Percentiles rank a stretch among this genome's conserved stretches.
Conservation (phyloP, 1,139 yeast species). For the Blastobotrys illinoisensis region DNA sequence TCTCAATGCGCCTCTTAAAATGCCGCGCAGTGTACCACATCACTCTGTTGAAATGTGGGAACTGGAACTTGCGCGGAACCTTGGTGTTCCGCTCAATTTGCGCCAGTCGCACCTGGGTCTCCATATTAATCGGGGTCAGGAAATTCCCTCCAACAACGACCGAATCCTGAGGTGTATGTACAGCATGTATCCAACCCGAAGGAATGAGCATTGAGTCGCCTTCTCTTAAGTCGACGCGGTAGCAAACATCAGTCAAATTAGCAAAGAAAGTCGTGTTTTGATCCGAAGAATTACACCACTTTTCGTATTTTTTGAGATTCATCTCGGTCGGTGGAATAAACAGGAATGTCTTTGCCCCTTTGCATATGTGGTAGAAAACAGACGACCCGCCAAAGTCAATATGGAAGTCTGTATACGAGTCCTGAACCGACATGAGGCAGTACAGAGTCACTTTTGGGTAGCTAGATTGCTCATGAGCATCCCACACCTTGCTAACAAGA, state of each 20-base stretch:
- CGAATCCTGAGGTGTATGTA: constrained; percentile 75
- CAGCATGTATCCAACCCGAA: constrained; percentile 93
- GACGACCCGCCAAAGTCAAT: constrained; percentile 91
- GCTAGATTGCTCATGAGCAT: constrained; percentile 26
- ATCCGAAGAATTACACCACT: constrained; percentile 66
- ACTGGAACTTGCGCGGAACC: constrained; percentile 71
- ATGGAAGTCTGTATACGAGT: constrained; percentile 85
- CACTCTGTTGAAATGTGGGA: constrained; percentile 69
- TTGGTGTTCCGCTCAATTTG: constrained; percentile 60
- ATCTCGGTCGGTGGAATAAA: constrained; percentile 69
- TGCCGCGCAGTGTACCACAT: constrained; percentile 51
- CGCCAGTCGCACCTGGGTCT: constrained; percentile 56
- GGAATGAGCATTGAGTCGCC: constrained; percentile 84
- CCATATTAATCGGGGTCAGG: constrained; percentile 57
- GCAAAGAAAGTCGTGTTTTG: constrained; percentile 68
- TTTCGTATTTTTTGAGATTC: constrained; percentile 55
- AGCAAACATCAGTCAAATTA: constrained; percentile 44
- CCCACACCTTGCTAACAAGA: constrained; percentile 67
- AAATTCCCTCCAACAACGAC: constrained; percentile 86
- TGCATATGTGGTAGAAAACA: constrained; percentile 76
- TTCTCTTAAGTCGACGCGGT: constrained; percentile 54
- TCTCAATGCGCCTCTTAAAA: constrained; percentile 3
- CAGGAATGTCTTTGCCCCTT: constrained; percentile 67
- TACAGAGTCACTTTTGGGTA: constrained; percentile 64
- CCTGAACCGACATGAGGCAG: constrained; percentile 77